Conservation (phyloP, 306 rosid genomes). For the Ormosia semicastrata region DNA sequence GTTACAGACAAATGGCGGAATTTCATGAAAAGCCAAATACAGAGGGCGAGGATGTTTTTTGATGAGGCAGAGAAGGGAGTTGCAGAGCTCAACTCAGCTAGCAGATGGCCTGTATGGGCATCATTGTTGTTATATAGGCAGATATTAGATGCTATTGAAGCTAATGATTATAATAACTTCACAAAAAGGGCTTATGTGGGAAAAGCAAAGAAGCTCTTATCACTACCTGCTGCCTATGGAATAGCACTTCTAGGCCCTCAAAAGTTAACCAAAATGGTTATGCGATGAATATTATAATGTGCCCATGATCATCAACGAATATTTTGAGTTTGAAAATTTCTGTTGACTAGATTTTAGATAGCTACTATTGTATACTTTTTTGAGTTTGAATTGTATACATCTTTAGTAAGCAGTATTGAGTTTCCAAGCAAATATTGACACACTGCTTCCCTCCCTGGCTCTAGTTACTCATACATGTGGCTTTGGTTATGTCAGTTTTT, state of each 20-base stretch:
- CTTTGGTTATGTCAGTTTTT: background rate
- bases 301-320: background rate
- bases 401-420: background rate
- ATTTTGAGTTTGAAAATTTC: constrained; percentile 26
- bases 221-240: constrained; percentile 78
- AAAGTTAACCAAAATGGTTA: constrained; percentile 41
- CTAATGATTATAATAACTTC: constrained; percentile 90
- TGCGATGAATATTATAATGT: constrained; percentile 31
- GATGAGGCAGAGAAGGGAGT: constrained; percentile 95
- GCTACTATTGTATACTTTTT: constrained; percentile 15
- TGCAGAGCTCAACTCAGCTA: constrained; percentile 69
- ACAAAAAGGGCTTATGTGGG: constrained; percentile 86
- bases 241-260: constrained; percentile 58
- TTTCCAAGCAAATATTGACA: background rate
- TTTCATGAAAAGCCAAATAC: constrained; percentile 88
- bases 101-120: constrained; percentile 96
- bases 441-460: no score
- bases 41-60: constrained; percentile 86
- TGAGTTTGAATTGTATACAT: constrained; percentile 5
- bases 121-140: constrained; percentile 78
- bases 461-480: background rate
- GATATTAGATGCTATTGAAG: constrained; percentile 89
- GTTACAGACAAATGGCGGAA: constrained; percentile 87
- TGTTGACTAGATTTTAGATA: constrained; percentile 9
- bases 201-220: constrained; percentile 63